Percentiles rank a stretch among this genome's conserved stretches.
phyloP scores from a whole-genome alignment of 495 filamentous ascomycete species.

The Penicillium psychrofluorescens region DNA sequence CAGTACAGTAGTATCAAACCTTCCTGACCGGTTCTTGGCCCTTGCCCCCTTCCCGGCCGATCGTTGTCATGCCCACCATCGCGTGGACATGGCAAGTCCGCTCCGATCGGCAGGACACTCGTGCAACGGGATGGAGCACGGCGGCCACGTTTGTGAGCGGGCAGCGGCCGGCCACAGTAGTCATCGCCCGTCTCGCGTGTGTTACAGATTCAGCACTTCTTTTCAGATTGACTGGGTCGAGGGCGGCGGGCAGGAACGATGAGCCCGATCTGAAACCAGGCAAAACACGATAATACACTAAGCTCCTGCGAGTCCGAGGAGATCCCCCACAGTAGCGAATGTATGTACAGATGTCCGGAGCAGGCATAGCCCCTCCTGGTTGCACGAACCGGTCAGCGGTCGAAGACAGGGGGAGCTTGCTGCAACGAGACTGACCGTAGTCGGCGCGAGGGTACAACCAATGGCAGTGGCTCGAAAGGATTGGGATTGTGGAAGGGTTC shows the following conservation, averaged over 20 bases:
- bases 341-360: background rate
- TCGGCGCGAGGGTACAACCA: too few species aligned
- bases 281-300: background rate
- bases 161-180: too few species aligned
- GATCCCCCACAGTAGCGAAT: constrained; percentile 14
- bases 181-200: too few species aligned
- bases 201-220: too few species aligned
- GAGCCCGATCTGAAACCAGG: background rate
- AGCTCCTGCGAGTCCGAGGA: constrained; percentile 15
- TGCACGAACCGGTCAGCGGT: constrained; percentile 12
- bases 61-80: constrained; percentile 13
- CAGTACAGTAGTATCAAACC: too few species aligned
- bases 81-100: background rate
- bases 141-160: too few species aligned
- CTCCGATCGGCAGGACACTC: constrained; percentile 5
- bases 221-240: too few species aligned
- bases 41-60: constrained; percentile 8
- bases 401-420: constrained; percentile 18
- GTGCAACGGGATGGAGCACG: background rate
- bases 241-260: too few species aligned
- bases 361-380: constrained; percentile 18
- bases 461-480: too few species aligned
- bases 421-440: background rate
- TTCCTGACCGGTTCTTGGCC: constrained; percentile 1
- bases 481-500: constrained; percentile 6